Percentiles rank a stretch among this genome's conserved stretches.
phyloP scores from a whole-genome alignment of 2,329 filamentous ascomycete genomes.

The Penicillium sp. region DNA sequence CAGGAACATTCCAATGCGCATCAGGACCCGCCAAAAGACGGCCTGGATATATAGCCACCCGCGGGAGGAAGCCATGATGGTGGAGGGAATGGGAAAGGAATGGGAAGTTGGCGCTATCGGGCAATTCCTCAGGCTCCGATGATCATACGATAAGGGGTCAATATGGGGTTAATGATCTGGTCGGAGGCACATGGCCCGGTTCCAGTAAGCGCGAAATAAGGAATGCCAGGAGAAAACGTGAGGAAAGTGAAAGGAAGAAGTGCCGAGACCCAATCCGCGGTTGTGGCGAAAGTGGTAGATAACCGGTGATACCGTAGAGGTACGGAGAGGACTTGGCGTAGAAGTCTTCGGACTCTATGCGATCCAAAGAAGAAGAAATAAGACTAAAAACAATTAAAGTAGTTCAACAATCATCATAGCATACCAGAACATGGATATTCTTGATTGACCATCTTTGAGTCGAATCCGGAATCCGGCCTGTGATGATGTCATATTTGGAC shows the following conservation, averaged over 20 bases:
- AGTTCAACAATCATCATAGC: too few species aligned
- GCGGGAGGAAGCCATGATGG: conserved; percentile 38
- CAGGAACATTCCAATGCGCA: conserved; percentile 68
- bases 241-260: background rate
- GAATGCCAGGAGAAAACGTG: background rate
- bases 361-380: background rate
- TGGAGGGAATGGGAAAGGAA: background rate
- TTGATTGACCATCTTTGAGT: background rate
- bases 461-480: background rate
- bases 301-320: background rate
- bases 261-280: background rate
- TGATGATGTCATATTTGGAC: background rate
- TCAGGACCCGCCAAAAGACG: conserved; percentile 65
- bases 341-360: background rate
- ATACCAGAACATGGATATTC: too few species aligned
- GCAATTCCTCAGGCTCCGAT: background rate
- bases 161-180: background rate
- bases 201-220: background rate
- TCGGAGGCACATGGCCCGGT: background rate
- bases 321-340: background rate
- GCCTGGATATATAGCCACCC: conserved; percentile 65
- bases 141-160: background rate
- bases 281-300: background rate
- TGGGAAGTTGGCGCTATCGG: background rate
- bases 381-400: too few species aligned